Conservation (phyloP, 352 stramenopile genomes). For the Pythium chondricola region DNA sequence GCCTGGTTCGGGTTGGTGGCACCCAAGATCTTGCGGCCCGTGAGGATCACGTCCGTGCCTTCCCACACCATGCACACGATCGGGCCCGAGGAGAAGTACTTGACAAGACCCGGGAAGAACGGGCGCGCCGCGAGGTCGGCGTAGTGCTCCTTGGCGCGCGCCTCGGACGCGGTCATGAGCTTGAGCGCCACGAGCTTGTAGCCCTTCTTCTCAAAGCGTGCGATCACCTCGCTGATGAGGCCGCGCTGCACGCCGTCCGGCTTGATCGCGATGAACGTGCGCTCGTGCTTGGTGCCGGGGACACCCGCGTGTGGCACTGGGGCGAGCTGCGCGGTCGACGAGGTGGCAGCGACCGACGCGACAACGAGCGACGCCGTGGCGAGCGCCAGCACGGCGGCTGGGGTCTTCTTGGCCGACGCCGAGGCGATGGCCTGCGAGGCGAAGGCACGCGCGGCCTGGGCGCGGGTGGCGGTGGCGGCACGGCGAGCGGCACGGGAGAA, state of each 20-base stretch:
- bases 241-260: slow-evolving; percentile 92
- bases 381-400: slow-evolving; percentile 31
- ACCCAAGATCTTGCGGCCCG: slow-evolving; percentile 93
- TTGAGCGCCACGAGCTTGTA: slow-evolving; percentile 95
- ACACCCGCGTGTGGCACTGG: slow-evolving; percentile 66
- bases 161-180: slow-evolving; percentile 89
- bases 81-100: slow-evolving; percentile 91
- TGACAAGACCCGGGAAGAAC: slow-evolving; percentile 90
- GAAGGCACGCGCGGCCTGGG: slow-evolving; percentile 40
- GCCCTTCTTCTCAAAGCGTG: slow-evolving; percentile 93
- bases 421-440: slow-evolving; percentile 51
- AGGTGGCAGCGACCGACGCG: slow-evolving; percentile 34
- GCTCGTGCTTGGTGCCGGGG: slow-evolving; percentile 89
- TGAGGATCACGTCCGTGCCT: slow-evolving; percentile 92
- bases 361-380: slow-evolving; percentile 45
- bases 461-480: slow-evolving; percentile 46
- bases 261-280: slow-evolving; percentile 95
- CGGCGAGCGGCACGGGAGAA: slow-evolving; percentile 63
- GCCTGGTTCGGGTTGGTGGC: slow-evolving; percentile 93
- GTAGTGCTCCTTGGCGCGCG: slow-evolving; percentile 91
- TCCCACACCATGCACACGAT: slow-evolving; percentile 96
- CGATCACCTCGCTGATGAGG: slow-evolving; percentile 93
- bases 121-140: slow-evolving; percentile 88
- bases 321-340: slow-evolving; percentile 29
- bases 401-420: slow-evolving; percentile 22